Base-by-base conservation (phyloP, 192 early-diverging fungal species). In the Coemansia guatemalensis region DNA sequence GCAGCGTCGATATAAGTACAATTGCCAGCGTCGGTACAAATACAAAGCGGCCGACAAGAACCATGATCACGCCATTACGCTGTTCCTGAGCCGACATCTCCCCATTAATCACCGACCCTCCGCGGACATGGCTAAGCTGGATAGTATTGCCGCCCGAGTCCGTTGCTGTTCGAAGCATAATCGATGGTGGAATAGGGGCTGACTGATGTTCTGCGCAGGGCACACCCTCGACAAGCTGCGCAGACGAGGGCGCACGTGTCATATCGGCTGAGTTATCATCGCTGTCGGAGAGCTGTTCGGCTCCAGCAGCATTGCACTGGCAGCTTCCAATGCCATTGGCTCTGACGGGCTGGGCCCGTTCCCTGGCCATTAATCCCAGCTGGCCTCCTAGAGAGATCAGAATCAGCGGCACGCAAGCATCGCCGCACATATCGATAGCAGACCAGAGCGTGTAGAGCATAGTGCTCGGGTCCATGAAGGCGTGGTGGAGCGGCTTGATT, bases 361-460 rank as follows among this genome's bases (percentile, higher is more conserved):
- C 64, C 26, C 68, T 56, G 22, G 67, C 62, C 70, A 80, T 74
- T 63, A 74, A 41, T 14, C 78, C 75, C 44, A 90, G 66, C 65
- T 92, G 90, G 14, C 88, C 86, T 5, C 92, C 92, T 5, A 93
- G 84, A 58, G 89, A 89, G 2, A 91, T 76, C 48, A 93, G 68
- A 25, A 91, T 89, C 56, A 92, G 73, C 1, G 92, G 92, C 20
- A 93, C 90, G 8, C 88, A 89, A 4, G 89, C 90, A 24, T 85
- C 82, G 33, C 92, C 92, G 67, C 90, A 89, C 53, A 74, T 82
- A 23, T 90, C 87, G 23, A 93, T 82, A 1, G 88, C 86, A 50
- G 86, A 83, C 59, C 87, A 86, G 4, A 91, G 35, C 1, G 87
- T 67, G 62, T 86, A 71, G 5, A 88, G 60, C 48, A 88, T 74